Percentiles rank a stretch among this genome's conserved stretches.
Conservation (phyloP, 2,329 filamentous ascomycete species). For the Aspergillus niger region DNA sequence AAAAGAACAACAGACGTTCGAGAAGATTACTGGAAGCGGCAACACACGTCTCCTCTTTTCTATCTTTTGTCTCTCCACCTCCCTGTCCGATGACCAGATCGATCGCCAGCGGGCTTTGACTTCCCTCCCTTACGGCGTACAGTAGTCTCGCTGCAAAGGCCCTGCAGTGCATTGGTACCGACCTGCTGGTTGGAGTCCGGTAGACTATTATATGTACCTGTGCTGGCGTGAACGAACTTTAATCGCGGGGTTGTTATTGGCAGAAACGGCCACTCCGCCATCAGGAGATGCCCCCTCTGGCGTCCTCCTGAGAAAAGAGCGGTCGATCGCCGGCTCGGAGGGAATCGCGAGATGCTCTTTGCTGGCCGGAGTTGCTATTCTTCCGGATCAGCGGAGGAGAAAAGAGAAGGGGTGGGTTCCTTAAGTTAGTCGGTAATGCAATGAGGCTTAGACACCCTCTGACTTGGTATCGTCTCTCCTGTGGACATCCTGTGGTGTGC, state of each 20-base stretch:
- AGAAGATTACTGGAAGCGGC: conserved; percentile 3
- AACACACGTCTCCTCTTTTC: not conserved
- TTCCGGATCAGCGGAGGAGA: not conserved
- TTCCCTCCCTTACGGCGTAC: not conserved
- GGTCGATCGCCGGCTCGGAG: conserved; percentile 3
- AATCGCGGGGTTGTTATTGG: conserved; percentile 1
- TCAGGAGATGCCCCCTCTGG: not conserved
- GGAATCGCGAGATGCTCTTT: not conserved
- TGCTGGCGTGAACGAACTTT: conserved; percentile 7
- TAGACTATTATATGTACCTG: conserved; percentile 1
- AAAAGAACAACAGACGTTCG: not conserved
- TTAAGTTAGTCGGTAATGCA: not conserved
- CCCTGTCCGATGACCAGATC: not conserved
- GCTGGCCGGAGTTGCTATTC: not conserved
- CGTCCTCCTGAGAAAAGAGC: not conserved
- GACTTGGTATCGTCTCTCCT: not conserved
- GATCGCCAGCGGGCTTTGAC: not conserved
- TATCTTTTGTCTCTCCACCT: too few species aligned
- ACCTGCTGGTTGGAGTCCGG: not conserved
- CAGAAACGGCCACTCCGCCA: not conserved
- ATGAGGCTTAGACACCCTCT: not conserved
- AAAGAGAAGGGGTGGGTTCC: not conserved
- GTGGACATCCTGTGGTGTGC: not conserved
- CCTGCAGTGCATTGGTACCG: conserved; percentile 1
- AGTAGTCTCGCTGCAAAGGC: not conserved